Base-by-base conservation (phyloP, 257 asterid genomes). In the Ehretia macrophylla region DNA sequence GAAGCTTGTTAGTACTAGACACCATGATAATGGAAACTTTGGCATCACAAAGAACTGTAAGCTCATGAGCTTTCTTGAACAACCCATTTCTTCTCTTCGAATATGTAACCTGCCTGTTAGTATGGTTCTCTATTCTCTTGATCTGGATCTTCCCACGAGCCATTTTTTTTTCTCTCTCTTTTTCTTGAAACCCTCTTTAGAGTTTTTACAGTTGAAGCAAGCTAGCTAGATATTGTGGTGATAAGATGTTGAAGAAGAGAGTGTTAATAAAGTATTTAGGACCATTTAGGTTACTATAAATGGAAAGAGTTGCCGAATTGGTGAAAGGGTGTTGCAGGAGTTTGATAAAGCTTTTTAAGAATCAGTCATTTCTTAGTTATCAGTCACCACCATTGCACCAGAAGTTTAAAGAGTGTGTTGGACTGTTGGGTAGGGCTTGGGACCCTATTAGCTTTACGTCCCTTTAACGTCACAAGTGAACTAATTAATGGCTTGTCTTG, bases 141-240 rank as follows among this genome's bases (percentile, higher is more conserved):
- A 92, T 92, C 96, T 92, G 97, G 77, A 92, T 92, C 85, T 92
- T 88, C 44, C 99, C 99, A 63, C 97, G 86, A 68, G 99, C 96
- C 97, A 88, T 92, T 1, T 17, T 23, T 35, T 56, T 11, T 18
- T 45, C 35, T 19, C 38, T 10, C 14, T 56, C 59, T 50, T 44
- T 55, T 44, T 38, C 55, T 27, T 27, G 35, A 27, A 27, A 27
- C 35, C 35, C 35, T 27, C 59, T 51, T 35, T 38, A 6, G 12
- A 4, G 52, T 32, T 57, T 17, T 63, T 37, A 35, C 6, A 65
- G 59, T 35, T 53, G 64, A 68, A 10, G 16, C 16, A 42, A 42
- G 44, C 6, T 38, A 42, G 47, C 14, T 42, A 42, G 55, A 42
- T 38, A n/a, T n/a, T n/a, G n/a, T n/a, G n/a, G n/a, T n/a, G n/a